Conservation (phyloP, 495 filamentous ascomycete genomes). For the Talaromyces wortmannii region DNA sequence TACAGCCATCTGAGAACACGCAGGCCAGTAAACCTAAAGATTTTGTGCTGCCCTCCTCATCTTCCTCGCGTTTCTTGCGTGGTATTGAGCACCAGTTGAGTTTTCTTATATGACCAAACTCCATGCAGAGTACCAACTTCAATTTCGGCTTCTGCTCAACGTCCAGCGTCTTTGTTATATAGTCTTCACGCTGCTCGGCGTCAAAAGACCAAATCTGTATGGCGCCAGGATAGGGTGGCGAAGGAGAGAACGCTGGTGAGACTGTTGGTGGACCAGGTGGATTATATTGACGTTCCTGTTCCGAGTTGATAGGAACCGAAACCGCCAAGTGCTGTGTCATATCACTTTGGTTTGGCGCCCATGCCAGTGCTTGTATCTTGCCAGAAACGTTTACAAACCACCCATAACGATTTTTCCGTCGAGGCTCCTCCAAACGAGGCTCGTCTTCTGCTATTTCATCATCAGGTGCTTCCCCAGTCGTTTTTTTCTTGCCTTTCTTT, state of each 20-base stretch:
- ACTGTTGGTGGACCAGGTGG: slow-evolving; percentile 13
- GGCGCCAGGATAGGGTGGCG: slow-evolving; percentile 36
- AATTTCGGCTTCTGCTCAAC: slow-evolving; percentile 29
- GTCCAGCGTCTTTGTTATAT: slow-evolving; percentile 27
- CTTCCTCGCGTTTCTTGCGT: slow-evolving; percentile 24
- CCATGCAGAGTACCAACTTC: slow-evolving; percentile 48
- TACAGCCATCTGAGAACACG: slow-evolving; percentile 55
- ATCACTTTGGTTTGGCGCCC: slow-evolving; percentile 48
- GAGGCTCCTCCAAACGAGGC: not conserved
- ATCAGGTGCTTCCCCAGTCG: not conserved
- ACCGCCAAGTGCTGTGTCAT: slow-evolving; percentile 50
- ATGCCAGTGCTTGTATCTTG: slow-evolving; percentile 45
- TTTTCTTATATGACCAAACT: slow-evolving; percentile 55
- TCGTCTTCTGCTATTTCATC: not conserved
- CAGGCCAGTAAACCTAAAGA: slow-evolving; percentile 54
- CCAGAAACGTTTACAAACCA: slow-evolving; percentile 53
- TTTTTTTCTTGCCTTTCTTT: slow-evolving; percentile 1
- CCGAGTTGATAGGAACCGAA: slow-evolving; percentile 29
- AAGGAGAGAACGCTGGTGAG: slow-evolving; percentile 38
- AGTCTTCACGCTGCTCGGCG: slow-evolving; percentile 17
- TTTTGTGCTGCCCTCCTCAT: slow-evolving; percentile 21
- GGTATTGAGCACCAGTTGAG: slow-evolving; percentile 58
- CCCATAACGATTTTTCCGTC: slow-evolving; percentile 33
- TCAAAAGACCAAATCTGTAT: slow-evolving; percentile 57
- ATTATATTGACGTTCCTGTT: slow-evolving; percentile 20